Evolutionary conservation across 2,329 filamentous ascomycete genomes (phyloP).

Genomic region (Ascomycota sp.): DNA sequence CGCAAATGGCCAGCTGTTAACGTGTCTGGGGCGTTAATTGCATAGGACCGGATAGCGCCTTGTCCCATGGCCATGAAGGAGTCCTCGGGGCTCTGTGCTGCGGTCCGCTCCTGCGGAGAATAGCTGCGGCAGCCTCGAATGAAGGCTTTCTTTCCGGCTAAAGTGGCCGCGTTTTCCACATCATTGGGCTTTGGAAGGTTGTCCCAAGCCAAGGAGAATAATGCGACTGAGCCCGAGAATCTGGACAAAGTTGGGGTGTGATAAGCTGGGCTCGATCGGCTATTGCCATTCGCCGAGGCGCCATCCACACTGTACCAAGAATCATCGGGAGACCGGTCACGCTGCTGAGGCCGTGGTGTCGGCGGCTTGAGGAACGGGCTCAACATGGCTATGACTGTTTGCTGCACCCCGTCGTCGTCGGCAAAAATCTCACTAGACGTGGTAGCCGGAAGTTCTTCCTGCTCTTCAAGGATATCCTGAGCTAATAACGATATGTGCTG

Average conservation of each 20-base stretch:
- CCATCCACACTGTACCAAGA: constrained; percentile 36
- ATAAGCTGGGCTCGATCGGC: constrained; percentile 18
- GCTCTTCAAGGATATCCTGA: no score
- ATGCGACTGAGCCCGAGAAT: constrained; percentile 12
- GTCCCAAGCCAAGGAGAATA: constrained; percentile 23
- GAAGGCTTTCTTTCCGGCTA: constrained; percentile 9
- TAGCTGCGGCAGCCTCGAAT: constrained; percentile 7
- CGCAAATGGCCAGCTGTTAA: constrained; percentile 1
- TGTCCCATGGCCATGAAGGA: constrained; percentile 11
- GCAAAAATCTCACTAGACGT: background rate
- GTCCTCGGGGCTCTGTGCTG: constrained; percentile 8
- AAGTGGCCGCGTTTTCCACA: constrained; percentile 4
- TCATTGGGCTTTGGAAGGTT: constrained; percentile 14
- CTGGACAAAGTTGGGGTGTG: constrained; percentile 10
- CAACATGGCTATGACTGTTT: constrained; percentile 24
- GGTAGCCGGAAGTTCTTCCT: no score
- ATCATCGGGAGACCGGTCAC: constrained; percentile 14
- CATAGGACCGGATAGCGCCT: constrained; percentile 1
- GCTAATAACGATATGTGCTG: no score
- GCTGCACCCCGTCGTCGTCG: constrained; percentile 13
- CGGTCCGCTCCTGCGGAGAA: constrained; percentile 5
- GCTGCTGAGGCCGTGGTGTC: constrained; percentile 17
- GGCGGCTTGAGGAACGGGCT: constrained; percentile 26
- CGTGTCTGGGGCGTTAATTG: background rate
- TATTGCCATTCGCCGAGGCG: constrained; percentile 27